Evolutionary conservation across 2,329 filamentous ascomycete genomes (phyloP), one percentile per base, ranked within the genome.

Genomic region (Chaetomiaceae sp.): DNA sequence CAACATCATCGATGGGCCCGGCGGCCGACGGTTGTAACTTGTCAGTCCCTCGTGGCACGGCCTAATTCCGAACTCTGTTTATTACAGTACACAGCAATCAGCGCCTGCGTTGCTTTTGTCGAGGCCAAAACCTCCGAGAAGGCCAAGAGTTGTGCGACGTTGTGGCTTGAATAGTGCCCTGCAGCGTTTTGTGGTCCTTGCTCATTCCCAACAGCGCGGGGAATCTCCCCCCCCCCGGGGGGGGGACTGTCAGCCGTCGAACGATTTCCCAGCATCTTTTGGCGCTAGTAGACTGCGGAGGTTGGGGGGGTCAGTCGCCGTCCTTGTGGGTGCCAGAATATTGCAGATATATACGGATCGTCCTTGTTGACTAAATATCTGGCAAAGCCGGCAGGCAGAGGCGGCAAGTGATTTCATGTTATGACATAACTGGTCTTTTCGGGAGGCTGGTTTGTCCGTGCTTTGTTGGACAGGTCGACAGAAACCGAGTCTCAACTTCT

Each of bases 141-240:
- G 5, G n/a, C n/a, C 32, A 18, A 42, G 42, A 18, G 32, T 38
- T 33, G 25, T 47, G 52, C 32, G 47, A 50, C 47, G 20, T 9
- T 50, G 52, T 54, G 53, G 48, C 46, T 54, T 32, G 42, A 36
- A 7, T 7, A 16, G 46, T n/a, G n/a, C n/a, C n/a, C 33, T 40
- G 21, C 34, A 33, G 32, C 34, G 33, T 20, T 27, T 32, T 32
- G 30, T 37, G 42, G 20, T 20, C 38, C 44, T 34, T 42, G 43
- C 43, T 43, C 37, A 40, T 27, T 37, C 37, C 27, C 34, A 38
- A 8, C 4, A 27, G 25, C 38, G 44, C 38, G 51, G 51, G 45
- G 51, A 38, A 37, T 16, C 9, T 38, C 23, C 45, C 38, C n/a
- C n/a, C n/a, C n/a, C n/a, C n/a, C n/a, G n/a, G n/a, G n/a, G 32